These are phyloP conservation scores for Colletotrichum tamarilloi DNA, from an alignment of 2,329 filamentous ascomycete genomes.

Conservation along the genomic window DNA sequence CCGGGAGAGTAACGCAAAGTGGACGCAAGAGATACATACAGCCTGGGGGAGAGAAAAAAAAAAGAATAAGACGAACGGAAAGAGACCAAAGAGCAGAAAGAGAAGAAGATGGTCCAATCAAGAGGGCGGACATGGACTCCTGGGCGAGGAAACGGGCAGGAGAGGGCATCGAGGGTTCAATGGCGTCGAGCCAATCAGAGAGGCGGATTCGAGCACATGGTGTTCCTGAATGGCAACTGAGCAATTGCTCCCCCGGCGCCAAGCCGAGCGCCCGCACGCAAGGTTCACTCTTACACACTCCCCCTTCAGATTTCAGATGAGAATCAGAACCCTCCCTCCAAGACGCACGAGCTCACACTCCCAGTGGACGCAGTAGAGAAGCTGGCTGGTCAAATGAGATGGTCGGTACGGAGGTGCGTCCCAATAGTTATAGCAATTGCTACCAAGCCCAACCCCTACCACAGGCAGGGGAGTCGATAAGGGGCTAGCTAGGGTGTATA, in stretches of 20 bases:
- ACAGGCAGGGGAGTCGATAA: too few relatives aligned
- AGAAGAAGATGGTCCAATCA: conserved; percentile 18
- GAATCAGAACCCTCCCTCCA: background rate
- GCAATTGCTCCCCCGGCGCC: conserved; percentile 1
- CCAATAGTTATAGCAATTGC: too few relatives aligned
- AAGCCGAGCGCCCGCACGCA: conserved; percentile 9
- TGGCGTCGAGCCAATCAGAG: conserved; percentile 24
- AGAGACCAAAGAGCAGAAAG: background rate
- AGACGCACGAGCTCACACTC: background rate
- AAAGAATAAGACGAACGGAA: background rate
- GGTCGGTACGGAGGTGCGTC: background rate
- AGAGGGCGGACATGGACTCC: conserved; percentile 10
- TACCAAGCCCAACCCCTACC: too few relatives aligned
- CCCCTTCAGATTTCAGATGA: background rate
- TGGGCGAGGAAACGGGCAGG: conserved; percentile 36
- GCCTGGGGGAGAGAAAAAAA: background rate
- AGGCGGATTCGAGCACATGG: conserved; percentile 31
- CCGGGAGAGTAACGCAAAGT: background rate
- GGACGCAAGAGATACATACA: background rate
- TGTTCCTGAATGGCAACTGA: conserved; percentile 31
- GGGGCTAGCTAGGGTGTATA: too few relatives aligned
- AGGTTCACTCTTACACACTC: background rate
- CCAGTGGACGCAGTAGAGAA: too few relatives aligned
- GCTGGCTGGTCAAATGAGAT: conserved; percentile 16
- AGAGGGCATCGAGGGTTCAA: conserved; percentile 28